Conservation (phyloP, 257 asterid genomes). For the Przewalskia tangutica region DNA sequence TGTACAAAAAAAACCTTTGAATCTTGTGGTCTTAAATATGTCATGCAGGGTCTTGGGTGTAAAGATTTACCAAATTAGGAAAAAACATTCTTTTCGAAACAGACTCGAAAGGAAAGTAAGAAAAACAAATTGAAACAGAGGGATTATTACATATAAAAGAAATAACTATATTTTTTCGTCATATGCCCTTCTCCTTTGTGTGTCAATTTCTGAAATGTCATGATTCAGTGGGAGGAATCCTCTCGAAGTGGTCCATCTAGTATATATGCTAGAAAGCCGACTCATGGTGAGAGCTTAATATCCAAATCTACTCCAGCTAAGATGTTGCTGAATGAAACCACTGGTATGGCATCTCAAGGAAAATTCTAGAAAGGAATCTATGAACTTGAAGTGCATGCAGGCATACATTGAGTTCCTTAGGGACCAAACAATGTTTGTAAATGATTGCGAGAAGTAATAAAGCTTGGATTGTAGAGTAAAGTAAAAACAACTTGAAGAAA, state of each 20-base stretch:
- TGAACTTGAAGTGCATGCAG: neutral
- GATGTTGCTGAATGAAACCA: constrained; percentile 32
- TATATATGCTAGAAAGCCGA: constrained; percentile 33
- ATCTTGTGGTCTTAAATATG: no score
- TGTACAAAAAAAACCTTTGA: no score
- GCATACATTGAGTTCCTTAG: neutral
- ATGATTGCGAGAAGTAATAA: neutral
- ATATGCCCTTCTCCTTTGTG: constrained; percentile 9
- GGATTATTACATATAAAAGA: no score
- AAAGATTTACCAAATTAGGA: no score
- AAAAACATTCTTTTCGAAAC: no score
- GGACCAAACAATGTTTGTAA: neutral
- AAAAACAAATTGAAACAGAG: no score
- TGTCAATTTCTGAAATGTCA: constrained; percentile 17
- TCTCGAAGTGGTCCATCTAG: constrained; percentile 41
- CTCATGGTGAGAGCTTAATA: constrained; percentile 37
- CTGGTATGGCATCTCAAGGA: neutral
- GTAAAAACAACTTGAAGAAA: neutral
- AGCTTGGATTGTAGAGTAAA: neutral
- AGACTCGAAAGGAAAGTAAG: no score
- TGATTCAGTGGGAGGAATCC: constrained; percentile 70
- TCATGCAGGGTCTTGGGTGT: no score
- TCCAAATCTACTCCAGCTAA: constrained; percentile 50
- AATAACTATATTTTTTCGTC: neutral
- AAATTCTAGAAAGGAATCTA: neutral